phyloP scores from a whole-genome alignment of 306 rosid genomes.

The Trifolium repens region DNA sequence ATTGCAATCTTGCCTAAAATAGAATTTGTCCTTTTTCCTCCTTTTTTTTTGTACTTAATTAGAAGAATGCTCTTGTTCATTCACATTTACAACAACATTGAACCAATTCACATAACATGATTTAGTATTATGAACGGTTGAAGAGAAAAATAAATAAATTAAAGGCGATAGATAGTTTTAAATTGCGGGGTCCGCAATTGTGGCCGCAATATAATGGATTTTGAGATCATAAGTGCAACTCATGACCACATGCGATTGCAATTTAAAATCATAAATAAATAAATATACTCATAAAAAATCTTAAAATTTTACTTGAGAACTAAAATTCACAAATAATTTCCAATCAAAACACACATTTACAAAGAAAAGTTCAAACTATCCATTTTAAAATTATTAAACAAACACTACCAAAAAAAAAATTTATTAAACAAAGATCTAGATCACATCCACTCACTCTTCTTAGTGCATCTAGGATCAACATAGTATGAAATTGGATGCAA shows the following conservation, averaged over 20 bases:
- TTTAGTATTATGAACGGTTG: no score
- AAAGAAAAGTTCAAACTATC: background rate
- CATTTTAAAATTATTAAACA: background rate
- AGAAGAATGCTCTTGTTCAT: background rate
- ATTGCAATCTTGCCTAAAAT: background rate
- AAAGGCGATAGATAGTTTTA: no score
- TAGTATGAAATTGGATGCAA: background rate
- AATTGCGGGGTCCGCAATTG: background rate
- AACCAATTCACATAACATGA: no score
- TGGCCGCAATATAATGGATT: background rate
- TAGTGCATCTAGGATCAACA: background rate
- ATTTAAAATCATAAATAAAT: background rate
- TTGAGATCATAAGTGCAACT: no score
- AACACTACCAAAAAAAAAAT: no score
- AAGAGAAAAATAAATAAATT: no score
- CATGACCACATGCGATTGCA: background rate
- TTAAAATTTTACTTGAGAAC: background rate
- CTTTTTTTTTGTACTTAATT: constrained; percentile 1
- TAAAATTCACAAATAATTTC: background rate
- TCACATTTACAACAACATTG: background rate
- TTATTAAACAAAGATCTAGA: constrained; percentile 26
- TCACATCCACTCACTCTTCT: background rate
- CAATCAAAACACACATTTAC: constrained; percentile 6
- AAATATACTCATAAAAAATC: no score
- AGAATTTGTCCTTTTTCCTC: background rate